Evolutionary conservation across 2,329 filamentous ascomycete species (phyloP), one percentile per base, ranked within the genome.

Genomic region (Calonectria fujianensis): DNA sequence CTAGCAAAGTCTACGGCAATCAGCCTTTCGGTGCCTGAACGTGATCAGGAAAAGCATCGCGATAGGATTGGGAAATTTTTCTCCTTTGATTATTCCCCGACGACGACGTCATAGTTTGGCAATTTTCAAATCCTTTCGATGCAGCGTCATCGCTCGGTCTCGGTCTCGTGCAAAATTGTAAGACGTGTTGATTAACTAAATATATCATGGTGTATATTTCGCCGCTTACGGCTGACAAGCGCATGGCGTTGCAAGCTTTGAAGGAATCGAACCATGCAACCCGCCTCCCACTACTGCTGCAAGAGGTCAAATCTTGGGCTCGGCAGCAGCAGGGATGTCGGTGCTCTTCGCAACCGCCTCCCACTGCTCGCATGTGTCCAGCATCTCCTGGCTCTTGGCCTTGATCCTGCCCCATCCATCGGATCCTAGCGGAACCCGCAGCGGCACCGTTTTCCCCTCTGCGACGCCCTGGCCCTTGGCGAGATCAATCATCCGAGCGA

Each of bases 401-500:
- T 85, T 88, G 29, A 92, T 86, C 6, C 76, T 83, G 1, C 80
- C 78, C 80, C 88, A 91, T 0, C 89, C 88, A 82, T 92, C 90
- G 0, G 85, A 89, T 0, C 90, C 90, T 14, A 92, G 83, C 0
- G 90, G 85, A 18, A 89, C 86, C 37, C 90, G 83, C 10, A 92
- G 77, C 4, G 90, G 90, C 2, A 84, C 37, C 0, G 54, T 68
- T 57, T 72, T 84, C 0, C 83, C 84, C 2, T 75, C 78, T 1
- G 76, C 83, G n/a, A 82, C 69, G 0, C 83, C 83, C 4, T 88
- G 89, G 18, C 90, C 86, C 16, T 88, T 84, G 1, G 89, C 90
- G 20, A 92, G 79, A 68, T 92, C 88, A 76, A 91, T 90, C 83
- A 91, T 90, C 0, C 86, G 85, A 29, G 86, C 82, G 1, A 87